Percentiles rank a stretch among this genome's conserved stretches.
Conservation (phyloP, 2,329 filamentous ascomycete species). For the Epichloe coenophiala region DNA sequence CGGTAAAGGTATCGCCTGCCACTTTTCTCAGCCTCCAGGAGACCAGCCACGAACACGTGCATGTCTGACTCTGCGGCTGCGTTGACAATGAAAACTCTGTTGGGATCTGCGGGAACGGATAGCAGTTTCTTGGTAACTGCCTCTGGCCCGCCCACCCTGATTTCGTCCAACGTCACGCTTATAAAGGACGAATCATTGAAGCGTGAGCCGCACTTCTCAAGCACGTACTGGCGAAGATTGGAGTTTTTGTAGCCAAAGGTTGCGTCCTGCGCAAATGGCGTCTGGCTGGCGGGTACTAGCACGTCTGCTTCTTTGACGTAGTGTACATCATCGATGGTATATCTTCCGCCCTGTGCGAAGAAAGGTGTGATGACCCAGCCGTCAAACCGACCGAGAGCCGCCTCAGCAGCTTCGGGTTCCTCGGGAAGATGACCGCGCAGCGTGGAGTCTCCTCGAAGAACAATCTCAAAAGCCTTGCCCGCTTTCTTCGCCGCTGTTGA, state of each 20-base stretch:
- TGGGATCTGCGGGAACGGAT: conserved; percentile 19
- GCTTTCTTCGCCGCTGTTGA: conserved; percentile 26
- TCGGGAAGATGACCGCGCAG: conserved; percentile 41
- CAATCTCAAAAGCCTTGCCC: conserved; percentile 33
- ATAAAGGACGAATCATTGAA: conserved; percentile 14
- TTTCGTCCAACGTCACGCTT: conserved; percentile 19
- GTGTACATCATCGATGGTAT: conserved; percentile 41
- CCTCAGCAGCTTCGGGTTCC: conserved; percentile 36
- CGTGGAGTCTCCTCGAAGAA: conserved; percentile 41
- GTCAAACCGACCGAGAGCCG: conserved; percentile 32
- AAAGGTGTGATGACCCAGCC: conserved; percentile 42
- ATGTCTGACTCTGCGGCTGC: conserved; percentile 39
- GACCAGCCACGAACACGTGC: conserved; percentile 37
- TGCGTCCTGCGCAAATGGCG: conserved; percentile 42
- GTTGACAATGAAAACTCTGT: conserved; percentile 36
- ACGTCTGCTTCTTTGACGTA: conserved; percentile 39
- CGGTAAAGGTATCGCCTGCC: conserved; percentile 24
- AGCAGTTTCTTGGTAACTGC: conserved; percentile 14
- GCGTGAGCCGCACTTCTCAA: conserved; percentile 32
- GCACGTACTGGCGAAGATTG: conserved; percentile 31
- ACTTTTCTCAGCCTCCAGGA: conserved; percentile 22
- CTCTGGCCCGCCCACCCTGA: conserved; percentile 14
- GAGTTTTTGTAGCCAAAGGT: conserved; percentile 43
- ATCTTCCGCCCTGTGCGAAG: conserved; percentile 41
- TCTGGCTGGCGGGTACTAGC: conserved; percentile 29